Percentiles rank a stretch among this genome's conserved stretches.
These are phyloP conservation scores for Fragaria nilgerrensis DNA, from an alignment of 306 rosid species.

Conservation along the genomic window DNA sequence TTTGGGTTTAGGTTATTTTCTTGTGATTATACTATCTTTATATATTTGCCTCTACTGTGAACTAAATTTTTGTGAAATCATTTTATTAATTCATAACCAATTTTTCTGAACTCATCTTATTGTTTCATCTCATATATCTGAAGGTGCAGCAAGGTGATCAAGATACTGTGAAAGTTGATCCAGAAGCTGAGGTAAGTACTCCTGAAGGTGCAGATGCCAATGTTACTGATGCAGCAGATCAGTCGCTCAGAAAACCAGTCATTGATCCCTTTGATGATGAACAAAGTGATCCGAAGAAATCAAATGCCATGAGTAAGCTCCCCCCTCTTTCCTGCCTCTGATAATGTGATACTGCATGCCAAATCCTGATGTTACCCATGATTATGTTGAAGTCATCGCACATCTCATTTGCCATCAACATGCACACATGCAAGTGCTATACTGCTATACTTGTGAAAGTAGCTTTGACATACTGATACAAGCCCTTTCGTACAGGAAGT, in stretches of 20 bases:
- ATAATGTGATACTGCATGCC: neutral
- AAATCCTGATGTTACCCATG: neutral
- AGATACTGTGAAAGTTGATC: constrained; percentile 39
- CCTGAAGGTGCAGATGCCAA: constrained; percentile 31
- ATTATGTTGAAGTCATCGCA: neutral
- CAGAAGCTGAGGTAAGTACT: constrained; percentile 37
- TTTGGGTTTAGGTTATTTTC: neutral
- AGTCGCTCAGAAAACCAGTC: constrained; percentile 46
- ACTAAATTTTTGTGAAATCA: neutral
- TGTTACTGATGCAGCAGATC: constrained; percentile 25
- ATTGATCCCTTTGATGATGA: constrained; percentile 64
- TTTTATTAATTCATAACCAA: neutral
- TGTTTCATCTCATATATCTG: neutral
- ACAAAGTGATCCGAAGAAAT: constrained; percentile 72
- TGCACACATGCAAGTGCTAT: neutral
- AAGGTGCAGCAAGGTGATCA: constrained; percentile 49
- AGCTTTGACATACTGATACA: constrained; percentile 28
- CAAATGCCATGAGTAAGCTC: constrained; percentile 77
- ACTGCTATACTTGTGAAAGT: neutral
- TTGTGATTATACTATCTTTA: neutral
- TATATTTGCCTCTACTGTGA: neutral
- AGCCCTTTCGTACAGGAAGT: constrained; percentile 60
- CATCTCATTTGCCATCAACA: neutral
- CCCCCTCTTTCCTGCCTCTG: neutral
- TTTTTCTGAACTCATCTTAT: too few species aligned